Conservation (phyloP, 1,284 basidiomycete genomes). For the Cutaneotrichosporon dermatis region DNA sequence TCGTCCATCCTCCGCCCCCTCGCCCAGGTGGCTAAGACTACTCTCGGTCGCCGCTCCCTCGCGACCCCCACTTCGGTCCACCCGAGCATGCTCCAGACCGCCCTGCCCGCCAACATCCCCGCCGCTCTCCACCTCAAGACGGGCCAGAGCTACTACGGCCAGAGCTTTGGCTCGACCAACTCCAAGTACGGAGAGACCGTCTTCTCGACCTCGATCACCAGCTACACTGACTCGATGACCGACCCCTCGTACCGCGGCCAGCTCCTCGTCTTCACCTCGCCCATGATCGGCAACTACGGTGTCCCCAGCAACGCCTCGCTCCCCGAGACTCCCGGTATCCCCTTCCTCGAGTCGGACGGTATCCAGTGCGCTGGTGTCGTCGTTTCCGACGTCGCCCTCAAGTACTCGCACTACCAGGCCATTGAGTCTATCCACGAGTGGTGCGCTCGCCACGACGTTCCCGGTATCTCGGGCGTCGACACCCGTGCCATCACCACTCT, state of each 20-base stretch:
- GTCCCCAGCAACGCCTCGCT: conserved; percentile 79
- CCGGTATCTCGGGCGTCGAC: conserved; percentile 93
- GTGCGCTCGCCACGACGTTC: conserved; percentile 86
- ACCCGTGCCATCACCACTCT: conserved; percentile 93
- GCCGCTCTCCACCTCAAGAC: conserved; percentile 90
- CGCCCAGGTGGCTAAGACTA: background rate
- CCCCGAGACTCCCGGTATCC: conserved; percentile 77
- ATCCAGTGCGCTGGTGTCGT: conserved; percentile 92
- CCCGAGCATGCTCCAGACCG: conserved; percentile 22
- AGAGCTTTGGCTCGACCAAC: conserved; percentile 81
- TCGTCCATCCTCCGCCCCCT: conserved; percentile 22
- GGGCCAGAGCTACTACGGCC: conserved; percentile 84
- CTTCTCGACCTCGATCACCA: conserved; percentile 97
- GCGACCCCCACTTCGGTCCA: conserved; percentile 24
- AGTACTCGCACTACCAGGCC: conserved; percentile 90
- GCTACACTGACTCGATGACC: conserved; percentile 99
- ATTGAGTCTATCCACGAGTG: conserved; percentile 89
- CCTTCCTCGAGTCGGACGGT: conserved; percentile 80
- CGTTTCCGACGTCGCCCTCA: conserved; percentile 90
- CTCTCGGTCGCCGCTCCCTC: conserved; percentile 17
- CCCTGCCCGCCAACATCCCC: conserved; percentile 54
- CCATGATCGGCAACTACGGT: conserved; percentile 98
- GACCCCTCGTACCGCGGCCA: conserved; percentile 98
- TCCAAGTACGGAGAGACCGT: conserved; percentile 96
- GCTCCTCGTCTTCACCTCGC: conserved; percentile 96